Evolutionary conservation across 2,329 filamentous ascomycete species (phyloP).

Genomic region (Colletotrichum sp.): DNA sequence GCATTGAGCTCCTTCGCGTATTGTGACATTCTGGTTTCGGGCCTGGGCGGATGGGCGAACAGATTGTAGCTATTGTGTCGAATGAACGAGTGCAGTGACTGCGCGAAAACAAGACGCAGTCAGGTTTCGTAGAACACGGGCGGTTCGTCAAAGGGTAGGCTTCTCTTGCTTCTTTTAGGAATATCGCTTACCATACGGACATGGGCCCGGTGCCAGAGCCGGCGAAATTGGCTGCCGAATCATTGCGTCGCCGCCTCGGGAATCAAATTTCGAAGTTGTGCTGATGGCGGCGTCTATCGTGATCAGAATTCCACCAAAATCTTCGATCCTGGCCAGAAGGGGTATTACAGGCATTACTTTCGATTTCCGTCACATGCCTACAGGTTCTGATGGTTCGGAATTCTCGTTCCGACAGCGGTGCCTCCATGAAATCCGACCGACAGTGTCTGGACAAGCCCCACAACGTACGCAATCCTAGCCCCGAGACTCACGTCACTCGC

Average conservation of each 20-base stretch:
- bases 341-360: background rate
- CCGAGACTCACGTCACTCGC: background rate
- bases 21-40: background rate
- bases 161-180: background rate
- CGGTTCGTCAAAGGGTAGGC: background rate
- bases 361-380: background rate
- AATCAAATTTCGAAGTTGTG: background rate
- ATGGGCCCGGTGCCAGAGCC: background rate
- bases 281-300: background rate
- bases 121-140: background rate
- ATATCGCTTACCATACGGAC: background rate
- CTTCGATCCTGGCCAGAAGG: background rate
- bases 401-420: background rate
- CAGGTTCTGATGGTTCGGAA: background rate
- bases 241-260: background rate
- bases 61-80: background rate
- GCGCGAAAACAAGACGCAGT: background rate
- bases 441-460: background rate
- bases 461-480: background rate
- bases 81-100: background rate
- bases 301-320: background rate
- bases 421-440: background rate
- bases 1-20: background rate
- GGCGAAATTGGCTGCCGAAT: background rate
- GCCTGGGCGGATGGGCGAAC: background rate